Conservation (phyloP, 371 early-diverging fungal genomes). For the Nematocida sp. region DNA sequence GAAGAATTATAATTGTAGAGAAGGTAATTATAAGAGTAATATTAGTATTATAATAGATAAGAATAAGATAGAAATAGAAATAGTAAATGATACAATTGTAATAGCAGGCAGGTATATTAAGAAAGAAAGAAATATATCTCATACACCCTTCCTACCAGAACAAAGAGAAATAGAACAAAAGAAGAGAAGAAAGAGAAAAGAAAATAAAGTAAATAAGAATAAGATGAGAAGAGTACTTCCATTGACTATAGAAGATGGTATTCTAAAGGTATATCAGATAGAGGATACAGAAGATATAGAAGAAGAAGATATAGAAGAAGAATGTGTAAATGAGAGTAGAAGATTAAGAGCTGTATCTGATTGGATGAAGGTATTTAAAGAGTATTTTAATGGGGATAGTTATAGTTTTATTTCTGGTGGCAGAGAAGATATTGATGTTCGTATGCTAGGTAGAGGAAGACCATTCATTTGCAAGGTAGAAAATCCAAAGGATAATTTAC, state of each 20-base stretch:
- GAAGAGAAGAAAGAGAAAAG: not conserved
- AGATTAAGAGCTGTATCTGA: constrained; percentile 43
- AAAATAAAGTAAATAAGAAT: not conserved
- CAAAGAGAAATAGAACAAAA: not conserved
- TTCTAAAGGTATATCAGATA: no score
- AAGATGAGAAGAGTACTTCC: not conserved
- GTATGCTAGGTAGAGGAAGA: constrained; percentile 80
- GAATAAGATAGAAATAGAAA: not conserved
- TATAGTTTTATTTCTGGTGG: constrained; percentile 73
- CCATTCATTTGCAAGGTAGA: constrained; percentile 81
- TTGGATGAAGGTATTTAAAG: constrained; percentile 30
- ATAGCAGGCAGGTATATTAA: constrained; percentile 42
- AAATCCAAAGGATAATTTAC: constrained; percentile 74
- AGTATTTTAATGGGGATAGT: constrained; percentile 18
- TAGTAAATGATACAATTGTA: constrained; percentile 21
- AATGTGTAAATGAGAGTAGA: not conserved
- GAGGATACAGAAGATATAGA: not conserved
- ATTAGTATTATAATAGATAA: not conserved
- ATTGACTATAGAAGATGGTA: no score
- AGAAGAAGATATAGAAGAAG: not conserved
- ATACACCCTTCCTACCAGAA: constrained; percentile 15
- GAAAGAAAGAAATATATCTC: constrained; percentile 35
- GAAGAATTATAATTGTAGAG: not conserved
- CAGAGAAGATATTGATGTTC: constrained; percentile 89
- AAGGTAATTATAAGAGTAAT: not conserved